phyloP scores from a whole-genome alignment of 208 protist species.

The Ichthyophonus hoferi region DNA sequence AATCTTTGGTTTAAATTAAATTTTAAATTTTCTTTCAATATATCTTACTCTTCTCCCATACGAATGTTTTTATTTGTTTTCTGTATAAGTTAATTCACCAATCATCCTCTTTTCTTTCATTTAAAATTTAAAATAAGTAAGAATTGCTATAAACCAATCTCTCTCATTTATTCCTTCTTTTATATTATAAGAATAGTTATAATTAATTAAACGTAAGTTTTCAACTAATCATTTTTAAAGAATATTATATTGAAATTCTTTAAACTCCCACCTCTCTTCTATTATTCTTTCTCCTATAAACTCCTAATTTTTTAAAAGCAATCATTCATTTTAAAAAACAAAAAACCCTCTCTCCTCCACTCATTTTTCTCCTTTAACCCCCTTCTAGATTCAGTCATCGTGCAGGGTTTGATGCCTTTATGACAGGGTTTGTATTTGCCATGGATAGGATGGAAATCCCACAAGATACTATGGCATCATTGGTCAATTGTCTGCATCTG shows the following conservation, averaged over 20 bases:
- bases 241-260: not conserved
- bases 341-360: not conserved
- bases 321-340: not conserved
- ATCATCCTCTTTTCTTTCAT: too few relatives aligned
- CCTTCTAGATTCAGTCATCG: not conserved
- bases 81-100: too few relatives aligned
- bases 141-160: too few relatives aligned
- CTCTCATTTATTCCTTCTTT: too few relatives aligned
- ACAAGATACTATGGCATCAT: not conserved
- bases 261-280: not conserved
- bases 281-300: not conserved
- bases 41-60: too few relatives aligned
- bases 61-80: too few relatives aligned
- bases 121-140: too few relatives aligned
- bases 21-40: too few relatives aligned
- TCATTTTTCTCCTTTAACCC: not conserved
- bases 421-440: conserved; percentile 41
- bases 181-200: too few relatives aligned
- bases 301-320: too few relatives aligned
- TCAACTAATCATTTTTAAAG: not conserved
- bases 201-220: too few relatives aligned
- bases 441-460: not conserved
- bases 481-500: not conserved
- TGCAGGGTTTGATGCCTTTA: conserved; percentile 41
- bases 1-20: too few relatives aligned